Evolutionary conservation across 805 yeast species (phyloP).

Genomic region (Metschnikowia aberdeeniae): DNA sequence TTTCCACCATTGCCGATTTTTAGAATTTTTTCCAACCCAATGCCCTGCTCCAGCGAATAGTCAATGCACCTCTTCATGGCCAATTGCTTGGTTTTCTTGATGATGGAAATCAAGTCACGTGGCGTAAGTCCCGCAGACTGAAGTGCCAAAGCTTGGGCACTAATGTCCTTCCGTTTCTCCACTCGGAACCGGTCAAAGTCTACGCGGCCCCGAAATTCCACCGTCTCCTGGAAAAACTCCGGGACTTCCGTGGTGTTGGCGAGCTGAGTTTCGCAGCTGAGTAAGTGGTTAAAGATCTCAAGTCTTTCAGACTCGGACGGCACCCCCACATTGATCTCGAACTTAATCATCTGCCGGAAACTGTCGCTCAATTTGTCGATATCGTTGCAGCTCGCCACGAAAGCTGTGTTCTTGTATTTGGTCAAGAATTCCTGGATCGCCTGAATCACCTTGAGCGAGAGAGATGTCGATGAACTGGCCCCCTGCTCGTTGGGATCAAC

Average conservation of each 20-base stretch:
- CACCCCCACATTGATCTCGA: constrained; percentile 71
- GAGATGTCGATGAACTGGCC: constrained; percentile 36
- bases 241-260: constrained; percentile 12
- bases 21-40: constrained; percentile 27
- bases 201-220: constrained; percentile 17
- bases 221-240: constrained; percentile 18
- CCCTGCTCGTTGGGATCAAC: constrained; percentile 55
- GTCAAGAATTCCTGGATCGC: constrained; percentile 51
- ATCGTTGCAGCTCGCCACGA: constrained; percentile 66
- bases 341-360: constrained; percentile 64
- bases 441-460: constrained; percentile 53
- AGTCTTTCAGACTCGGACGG: constrained; percentile 76
- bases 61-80: constrained; percentile 50
- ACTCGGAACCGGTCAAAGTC: constrained; percentile 20
- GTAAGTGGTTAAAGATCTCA: constrained; percentile 54
- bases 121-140: constrained; percentile 95
- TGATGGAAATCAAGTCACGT: constrained; percentile 68
- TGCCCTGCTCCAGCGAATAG: constrained; percentile 20
- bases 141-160: constrained; percentile 55
- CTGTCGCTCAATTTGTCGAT: constrained; percentile 63
- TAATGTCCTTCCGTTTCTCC: constrained; percentile 39
- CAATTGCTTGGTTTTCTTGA: constrained; percentile 55
- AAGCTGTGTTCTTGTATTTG: constrained; percentile 40
- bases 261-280: constrained; percentile 20
- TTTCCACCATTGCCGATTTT: constrained; percentile 53